Conservation (phyloP, 306 rosid genomes). For the Cicer yamashitae region DNA sequence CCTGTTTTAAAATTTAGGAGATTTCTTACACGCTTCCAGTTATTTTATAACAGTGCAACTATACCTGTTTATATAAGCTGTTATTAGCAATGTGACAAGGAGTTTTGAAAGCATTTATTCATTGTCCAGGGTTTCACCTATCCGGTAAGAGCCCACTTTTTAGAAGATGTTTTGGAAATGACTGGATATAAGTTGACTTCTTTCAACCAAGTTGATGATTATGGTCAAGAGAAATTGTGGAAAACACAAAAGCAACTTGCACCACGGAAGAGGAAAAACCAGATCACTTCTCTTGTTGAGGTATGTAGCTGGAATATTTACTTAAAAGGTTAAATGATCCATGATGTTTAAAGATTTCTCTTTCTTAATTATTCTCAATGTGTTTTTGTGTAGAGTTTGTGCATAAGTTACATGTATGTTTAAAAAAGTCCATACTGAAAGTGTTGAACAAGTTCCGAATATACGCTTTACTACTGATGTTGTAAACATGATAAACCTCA, state of each 20-base stretch:
- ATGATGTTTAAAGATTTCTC: constrained; percentile 14
- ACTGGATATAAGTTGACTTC: constrained; percentile 87
- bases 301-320: constrained; percentile 49
- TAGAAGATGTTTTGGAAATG: constrained; percentile 89
- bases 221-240: constrained; percentile 98
- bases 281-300: constrained; percentile 90
- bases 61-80: constrained; percentile 24
- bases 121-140: constrained; percentile 82
- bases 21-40: background rate
- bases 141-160: constrained; percentile 82
- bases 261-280: constrained; percentile 91
- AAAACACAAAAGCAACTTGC: constrained; percentile 87
- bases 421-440: constrained; percentile 22
- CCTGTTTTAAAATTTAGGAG: constrained; percentile 10
- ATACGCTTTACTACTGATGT: background rate
- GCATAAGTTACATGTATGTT: constrained; percentile 15
- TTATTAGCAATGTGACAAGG: constrained; percentile 21
- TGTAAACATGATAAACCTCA: constrained; percentile 12
- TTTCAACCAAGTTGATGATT: constrained; percentile 95
- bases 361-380: constrained; percentile 15
- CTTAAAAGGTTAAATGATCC: background rate
- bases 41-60: background rate
- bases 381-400: constrained; percentile 29
- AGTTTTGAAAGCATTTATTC: constrained; percentile 43
- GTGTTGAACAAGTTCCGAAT: constrained; percentile 12